Percentiles rank a stretch among this genome's conserved stretches.
Conservation (phyloP, 2,329 filamentous ascomycete genomes). For the Pseudovirgaria hyperparasitica region DNA sequence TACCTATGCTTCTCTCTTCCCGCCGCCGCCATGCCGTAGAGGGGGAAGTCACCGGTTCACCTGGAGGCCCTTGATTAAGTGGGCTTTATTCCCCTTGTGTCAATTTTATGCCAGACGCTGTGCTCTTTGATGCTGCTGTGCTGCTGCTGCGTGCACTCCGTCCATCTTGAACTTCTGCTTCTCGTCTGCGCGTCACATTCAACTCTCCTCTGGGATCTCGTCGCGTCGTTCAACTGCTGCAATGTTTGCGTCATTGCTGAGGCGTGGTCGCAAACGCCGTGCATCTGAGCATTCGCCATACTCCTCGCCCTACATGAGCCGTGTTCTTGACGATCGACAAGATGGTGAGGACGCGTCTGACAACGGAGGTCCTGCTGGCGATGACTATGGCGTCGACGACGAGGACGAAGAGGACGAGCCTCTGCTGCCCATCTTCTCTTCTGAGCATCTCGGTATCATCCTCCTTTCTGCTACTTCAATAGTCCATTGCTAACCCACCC, state of each 20-base stretch:
- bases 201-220: no score
- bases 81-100: no score
- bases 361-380: slow-evolving; percentile 7
- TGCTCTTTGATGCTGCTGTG: no score
- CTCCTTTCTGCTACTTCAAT: slow-evolving; percentile 8
- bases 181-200: no score
- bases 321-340: slow-evolving; percentile 14
- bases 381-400: slow-evolving; percentile 14
- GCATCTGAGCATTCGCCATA: slow-evolving; percentile 22
- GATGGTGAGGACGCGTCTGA: slow-evolving; percentile 8
- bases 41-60: no score
- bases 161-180: no score
- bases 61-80: no score
- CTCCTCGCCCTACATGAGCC: slow-evolving; percentile 17
- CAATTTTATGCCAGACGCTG: no score
- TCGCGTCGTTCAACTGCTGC: no score
- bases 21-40: no score
- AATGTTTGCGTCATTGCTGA: slow-evolving; percentile 27
- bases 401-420: slow-evolving; percentile 17
- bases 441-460: slow-evolving; percentile 21
- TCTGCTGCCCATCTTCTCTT: slow-evolving; percentile 25
- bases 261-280: slow-evolving; percentile 14
- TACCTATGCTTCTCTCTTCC: no score
- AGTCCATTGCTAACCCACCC: slow-evolving; percentile 11
- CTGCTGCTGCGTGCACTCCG: no score